phyloP scores from a whole-genome alignment of 306 rosid genomes.

The Quercus alba region DNA sequence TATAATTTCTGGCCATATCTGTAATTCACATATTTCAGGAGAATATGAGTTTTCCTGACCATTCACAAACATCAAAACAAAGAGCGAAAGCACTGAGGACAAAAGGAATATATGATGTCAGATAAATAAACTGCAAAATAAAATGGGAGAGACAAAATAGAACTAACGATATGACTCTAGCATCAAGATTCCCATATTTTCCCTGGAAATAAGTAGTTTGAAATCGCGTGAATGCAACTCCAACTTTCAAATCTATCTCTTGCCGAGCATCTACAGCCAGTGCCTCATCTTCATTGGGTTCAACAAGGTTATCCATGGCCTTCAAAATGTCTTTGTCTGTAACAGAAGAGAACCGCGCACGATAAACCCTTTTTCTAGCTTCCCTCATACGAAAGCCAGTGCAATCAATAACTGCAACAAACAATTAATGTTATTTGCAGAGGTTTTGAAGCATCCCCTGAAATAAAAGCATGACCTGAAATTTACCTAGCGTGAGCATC shows the following conservation, averaged over 20 bases:
- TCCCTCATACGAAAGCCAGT: conserved; percentile 61
- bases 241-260: conserved; percentile 99
- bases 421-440: background rate
- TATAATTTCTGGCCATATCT: background rate
- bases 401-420: conserved; percentile 79
- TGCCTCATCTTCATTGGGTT: conserved; percentile 80
- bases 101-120: background rate
- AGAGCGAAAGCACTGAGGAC: background rate
- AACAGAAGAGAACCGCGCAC: conserved; percentile 94
- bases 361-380: conserved; percentile 47
- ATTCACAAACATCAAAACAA: background rate
- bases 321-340: conserved; percentile 83
- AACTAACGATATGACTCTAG: conserved; percentile 94
- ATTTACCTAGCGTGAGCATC: too few species aligned
- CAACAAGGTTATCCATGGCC: conserved; percentile 86
- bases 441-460: background rate
- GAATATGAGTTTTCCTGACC: background rate
- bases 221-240: conserved; percentile 93
- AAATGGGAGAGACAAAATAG: conserved; percentile 29
- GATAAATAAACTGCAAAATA: background rate
- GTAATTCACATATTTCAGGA: background rate
- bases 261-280: conserved; percentile 97
- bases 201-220: conserved; percentile 89
- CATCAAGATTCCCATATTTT: conserved; percentile 96
- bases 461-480: too few species aligned